Evolutionary conservation across 139 green algal species (phyloP), one percentile per base, ranked within the genome.

Genomic region (Chlamydomonas sp.): DNA sequence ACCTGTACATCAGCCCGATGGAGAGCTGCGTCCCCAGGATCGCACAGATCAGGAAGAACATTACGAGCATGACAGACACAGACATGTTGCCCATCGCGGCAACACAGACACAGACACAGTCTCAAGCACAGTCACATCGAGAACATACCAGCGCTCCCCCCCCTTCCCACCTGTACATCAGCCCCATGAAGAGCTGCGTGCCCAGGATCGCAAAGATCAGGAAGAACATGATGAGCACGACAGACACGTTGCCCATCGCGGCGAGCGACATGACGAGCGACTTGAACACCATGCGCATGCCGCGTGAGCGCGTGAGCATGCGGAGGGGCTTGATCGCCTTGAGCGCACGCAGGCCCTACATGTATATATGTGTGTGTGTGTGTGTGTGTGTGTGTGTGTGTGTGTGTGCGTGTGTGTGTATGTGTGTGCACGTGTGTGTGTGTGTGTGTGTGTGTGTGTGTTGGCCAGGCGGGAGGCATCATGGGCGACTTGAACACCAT

Each of bases 141-240:
- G 93, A 48, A 95, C n/a, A n/a, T n/a, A n/a, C n/a, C n/a, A n/a
- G 13, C 43, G 43, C 43, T 16, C 16, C 43, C 16, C 43, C 43
- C 43, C 13, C 16, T 54, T 54, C 66, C 48, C 70, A 80, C 74
- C 50, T 76, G 69, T 76, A 70, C 29, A 80, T 28, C 54, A 74
- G 72, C 16, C 84, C 85, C 13, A 61, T 80, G 74, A 93, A 89
- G 4, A 94, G 82, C 72, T 94, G 86, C 47, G 90, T 80, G 3
- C 88, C 90, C 36, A 96, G 73, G 64, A 95, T 92, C 69, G 82
- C 89, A 74, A 95, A 96, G 37, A 96, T 88, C 38, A 91, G 33
- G 75, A 92, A 90, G 62, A 89, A 86, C 2, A 96, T 76, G 38
- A 87, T 38, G 29, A 83, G 78, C 16, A 96, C 75, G 3, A 91